A percentile compares a stretch with the other conserved stretches of the same genome.
Evolutionary conservation across 345 rosid genomes (phyloP).

Genomic region (Gossypium rotundifolium): DNA sequence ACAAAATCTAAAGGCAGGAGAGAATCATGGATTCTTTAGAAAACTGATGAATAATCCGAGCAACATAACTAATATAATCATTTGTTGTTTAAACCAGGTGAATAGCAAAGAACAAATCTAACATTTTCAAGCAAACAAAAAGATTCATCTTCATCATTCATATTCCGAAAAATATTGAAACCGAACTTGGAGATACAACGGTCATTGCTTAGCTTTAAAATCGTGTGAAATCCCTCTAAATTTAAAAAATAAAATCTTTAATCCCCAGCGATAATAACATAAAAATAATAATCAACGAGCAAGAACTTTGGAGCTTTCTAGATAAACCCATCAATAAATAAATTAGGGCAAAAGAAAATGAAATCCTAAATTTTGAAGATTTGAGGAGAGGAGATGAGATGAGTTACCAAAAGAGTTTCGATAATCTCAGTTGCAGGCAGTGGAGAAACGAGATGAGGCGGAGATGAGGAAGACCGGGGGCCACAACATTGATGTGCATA

Average conservation of each 20-base stretch:
- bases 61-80: background rate
- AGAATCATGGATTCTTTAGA: background rate
- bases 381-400: background rate
- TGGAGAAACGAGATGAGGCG: background rate
- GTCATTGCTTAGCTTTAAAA: background rate
- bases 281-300: background rate
- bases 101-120: background rate
- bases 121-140: background rate
- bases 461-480: background rate
- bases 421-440: background rate
- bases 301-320: background rate
- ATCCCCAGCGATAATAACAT: background rate
- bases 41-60: background rate
- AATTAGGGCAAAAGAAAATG: no score
- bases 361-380: no score
- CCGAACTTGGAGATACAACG: background rate
- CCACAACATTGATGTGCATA: background rate
- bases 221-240: background rate
- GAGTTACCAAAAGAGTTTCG: background rate
- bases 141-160: background rate
- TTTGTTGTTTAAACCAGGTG: background rate
- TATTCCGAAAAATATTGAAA: background rate
- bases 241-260: background rate
- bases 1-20: background rate
- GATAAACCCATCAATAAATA: background rate